Conservation (phyloP, 176 grass and related monocot species). For the Bromus sterilis region DNA sequence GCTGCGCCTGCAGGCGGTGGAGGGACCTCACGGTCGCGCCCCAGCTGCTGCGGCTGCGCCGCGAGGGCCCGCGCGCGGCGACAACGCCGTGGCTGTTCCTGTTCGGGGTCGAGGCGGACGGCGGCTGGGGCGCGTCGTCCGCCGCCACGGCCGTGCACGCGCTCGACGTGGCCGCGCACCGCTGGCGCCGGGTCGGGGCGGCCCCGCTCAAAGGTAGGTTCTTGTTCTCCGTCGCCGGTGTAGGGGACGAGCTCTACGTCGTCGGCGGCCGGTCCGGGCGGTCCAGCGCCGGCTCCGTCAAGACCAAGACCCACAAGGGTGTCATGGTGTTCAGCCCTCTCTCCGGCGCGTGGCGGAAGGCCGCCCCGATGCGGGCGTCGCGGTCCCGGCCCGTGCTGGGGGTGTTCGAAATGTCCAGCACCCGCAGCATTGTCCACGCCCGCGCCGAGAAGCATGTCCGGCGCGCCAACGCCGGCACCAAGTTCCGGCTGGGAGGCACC, state of each 20-base stretch:
- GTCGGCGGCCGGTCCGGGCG: conserved; percentile 54
- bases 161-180: conserved; percentile 55
- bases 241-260: conserved; percentile 56
- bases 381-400: conserved; percentile 64
- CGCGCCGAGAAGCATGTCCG: conserved; percentile 9
- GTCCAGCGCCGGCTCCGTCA: conserved; percentile 22
- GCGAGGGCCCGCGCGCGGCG: not conserved
- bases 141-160: conserved; percentile 47
- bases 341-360: conserved; percentile 56
- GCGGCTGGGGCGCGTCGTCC: conserved; percentile 22
- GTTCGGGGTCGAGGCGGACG: conserved; percentile 46
- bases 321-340: conserved; percentile 69
- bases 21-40: conserved; percentile 49
- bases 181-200: conserved; percentile 44
- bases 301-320: conserved; percentile 63
- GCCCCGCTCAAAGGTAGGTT: conserved; percentile 40
- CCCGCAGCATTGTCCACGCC: conserved; percentile 41
- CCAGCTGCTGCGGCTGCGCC: conserved; percentile 55
- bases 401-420: conserved; percentile 49
- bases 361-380: conserved; percentile 53
- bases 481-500: conserved; percentile 37
- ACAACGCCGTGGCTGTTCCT: conserved; percentile 69
- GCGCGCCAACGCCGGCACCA: not conserved
- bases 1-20: conserved; percentile 89
- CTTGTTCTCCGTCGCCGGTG: conserved; percentile 56